A percentile compares a stretch with the other conserved stretches of the same genome.
phyloP scores from a whole-genome alignment of 75 land plant genomes.

The Pinus albicaulis region DNA sequence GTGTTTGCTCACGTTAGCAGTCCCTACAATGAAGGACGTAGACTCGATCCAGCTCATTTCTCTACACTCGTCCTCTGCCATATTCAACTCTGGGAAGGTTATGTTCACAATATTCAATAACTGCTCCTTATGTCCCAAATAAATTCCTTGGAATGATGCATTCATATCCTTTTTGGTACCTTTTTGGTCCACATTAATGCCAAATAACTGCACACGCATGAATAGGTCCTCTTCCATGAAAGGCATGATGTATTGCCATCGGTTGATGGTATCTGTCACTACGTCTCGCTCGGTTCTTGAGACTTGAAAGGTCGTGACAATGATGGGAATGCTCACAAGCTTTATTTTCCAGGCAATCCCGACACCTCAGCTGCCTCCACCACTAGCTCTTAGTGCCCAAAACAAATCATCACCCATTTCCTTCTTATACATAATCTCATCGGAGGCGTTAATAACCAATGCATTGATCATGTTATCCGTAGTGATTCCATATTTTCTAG shows the following conservation, averaged over 20 bases:
- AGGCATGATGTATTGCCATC: slow-evolving; percentile 5
- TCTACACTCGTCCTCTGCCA: not conserved
- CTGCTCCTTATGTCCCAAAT: not conserved
- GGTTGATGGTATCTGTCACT: not conserved
- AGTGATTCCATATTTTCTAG: slow-evolving; percentile 27
- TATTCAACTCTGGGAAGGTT: slow-evolving; percentile 11
- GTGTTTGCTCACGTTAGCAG: not conserved
- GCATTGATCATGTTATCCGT: slow-evolving; percentile 36
- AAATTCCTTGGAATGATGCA: not conserved
- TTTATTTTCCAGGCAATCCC: slow-evolving; percentile 18
- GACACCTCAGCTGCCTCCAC: slow-evolving; percentile 22
- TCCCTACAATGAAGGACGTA: not conserved
- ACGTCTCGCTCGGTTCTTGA: not conserved
- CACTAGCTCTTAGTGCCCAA: slow-evolving; percentile 52
- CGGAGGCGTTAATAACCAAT: slow-evolving; percentile 20
- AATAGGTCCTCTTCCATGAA: not conserved
- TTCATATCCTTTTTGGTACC: not conserved
- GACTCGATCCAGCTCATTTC: slow-evolving; percentile 9
- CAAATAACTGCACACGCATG: not conserved
- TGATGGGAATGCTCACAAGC: not conserved
- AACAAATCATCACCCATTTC: slow-evolving; percentile 38
- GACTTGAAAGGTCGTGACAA: not conserved
- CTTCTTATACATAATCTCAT: slow-evolving; percentile 14
- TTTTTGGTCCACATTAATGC: not conserved
- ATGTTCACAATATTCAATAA: not conserved